Percentiles rank a stretch among this genome's conserved stretches.
Evolutionary conservation across 1,139 yeast genomes (phyloP).

Genomic region (Protomyces arabidopsidicola): DNA sequence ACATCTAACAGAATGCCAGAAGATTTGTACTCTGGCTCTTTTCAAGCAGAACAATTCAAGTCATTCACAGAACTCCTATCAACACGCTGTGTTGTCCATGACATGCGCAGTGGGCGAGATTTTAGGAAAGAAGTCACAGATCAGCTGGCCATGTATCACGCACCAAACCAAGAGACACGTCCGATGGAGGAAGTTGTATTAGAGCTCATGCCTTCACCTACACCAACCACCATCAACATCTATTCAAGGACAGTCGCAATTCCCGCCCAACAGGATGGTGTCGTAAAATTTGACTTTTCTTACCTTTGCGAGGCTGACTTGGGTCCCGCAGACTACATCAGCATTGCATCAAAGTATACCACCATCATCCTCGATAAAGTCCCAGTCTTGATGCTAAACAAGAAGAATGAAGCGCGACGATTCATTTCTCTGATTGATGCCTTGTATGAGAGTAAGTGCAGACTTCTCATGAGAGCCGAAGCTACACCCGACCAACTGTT

Average conservation of each 20-base stretch:
- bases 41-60: conserved; percentile 81
- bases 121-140: conserved; percentile 45
- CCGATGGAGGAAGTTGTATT: conserved; percentile 5
- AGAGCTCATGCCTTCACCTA: conserved; percentile 7
- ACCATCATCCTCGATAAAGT: conserved; percentile 61
- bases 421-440: conserved; percentile 94
- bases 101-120: conserved; percentile 57
- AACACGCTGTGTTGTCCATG: conserved; percentile 58
- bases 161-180: background rate
- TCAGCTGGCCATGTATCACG: conserved; percentile 16
- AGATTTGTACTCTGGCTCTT: conserved; percentile 85
- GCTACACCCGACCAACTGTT: conserved; percentile 79
- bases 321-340: conserved; percentile 61
- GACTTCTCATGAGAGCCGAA: conserved; percentile 82
- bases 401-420: conserved; percentile 78
- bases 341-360: conserved; percentile 56
- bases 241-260: conserved; percentile 53
- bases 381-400: conserved; percentile 72
- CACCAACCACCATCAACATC: conserved; percentile 38
- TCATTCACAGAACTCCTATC: conserved; percentile 77
- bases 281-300: conserved; percentile 51
- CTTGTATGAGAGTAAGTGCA: conserved; percentile 82
- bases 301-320: conserved; percentile 56
- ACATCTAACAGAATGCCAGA: conserved; percentile 95
- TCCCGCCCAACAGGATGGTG: conserved; percentile 45